Percentiles rank a stretch among this genome's conserved stretches.
phyloP scores from a whole-genome alignment of 2,329 filamentous ascomycete species.

The Phaeosphaeria sp. region DNA sequence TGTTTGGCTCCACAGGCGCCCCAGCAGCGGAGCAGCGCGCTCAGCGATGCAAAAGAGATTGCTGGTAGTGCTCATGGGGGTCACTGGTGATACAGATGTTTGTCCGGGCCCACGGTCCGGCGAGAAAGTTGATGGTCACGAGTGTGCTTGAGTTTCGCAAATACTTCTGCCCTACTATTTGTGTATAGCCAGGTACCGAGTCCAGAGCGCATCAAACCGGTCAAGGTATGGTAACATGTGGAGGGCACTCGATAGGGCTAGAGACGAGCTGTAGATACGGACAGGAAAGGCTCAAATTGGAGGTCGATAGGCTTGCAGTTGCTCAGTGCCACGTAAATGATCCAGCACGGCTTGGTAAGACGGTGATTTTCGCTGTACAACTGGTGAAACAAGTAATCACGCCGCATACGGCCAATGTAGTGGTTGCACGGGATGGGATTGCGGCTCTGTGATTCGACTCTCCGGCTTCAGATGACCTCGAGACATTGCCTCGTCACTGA shows the following conservation, averaged over 20 bases:
- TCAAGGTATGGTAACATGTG: neutral
- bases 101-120: slow-evolving; percentile 36
- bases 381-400: slow-evolving; percentile 48
- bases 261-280: slow-evolving; percentile 15
- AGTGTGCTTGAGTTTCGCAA: slow-evolving; percentile 4
- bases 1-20: neutral
- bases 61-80: slow-evolving; percentile 24
- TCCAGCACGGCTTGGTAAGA: slow-evolving; percentile 23
- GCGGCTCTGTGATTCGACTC: slow-evolving; percentile 42
- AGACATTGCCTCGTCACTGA: slow-evolving; percentile 34
- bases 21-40: slow-evolving; percentile 1
- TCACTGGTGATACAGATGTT: slow-evolving; percentile 20
- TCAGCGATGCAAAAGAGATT: neutral
- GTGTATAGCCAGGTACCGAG: neutral
- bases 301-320: slow-evolving; percentile 20
- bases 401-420: slow-evolving; percentile 33
- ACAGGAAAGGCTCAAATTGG: slow-evolving; percentile 5
- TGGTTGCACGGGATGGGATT: slow-evolving; percentile 47
- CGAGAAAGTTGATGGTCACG: slow-evolving; percentile 24
- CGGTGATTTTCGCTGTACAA: slow-evolving; percentile 44
- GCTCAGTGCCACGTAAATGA: slow-evolving; percentile 30
- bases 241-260: slow-evolving; percentile 7
- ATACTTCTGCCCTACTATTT: neutral
- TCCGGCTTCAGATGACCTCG: slow-evolving; percentile 43
- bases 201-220: neutral